Percentiles rank a stretch among this genome's conserved stretches.
These are phyloP conservation scores for Colletotrichum shisoi DNA, from an alignment of 2,329 filamentous ascomycete species.

Conservation along the genomic window DNA sequence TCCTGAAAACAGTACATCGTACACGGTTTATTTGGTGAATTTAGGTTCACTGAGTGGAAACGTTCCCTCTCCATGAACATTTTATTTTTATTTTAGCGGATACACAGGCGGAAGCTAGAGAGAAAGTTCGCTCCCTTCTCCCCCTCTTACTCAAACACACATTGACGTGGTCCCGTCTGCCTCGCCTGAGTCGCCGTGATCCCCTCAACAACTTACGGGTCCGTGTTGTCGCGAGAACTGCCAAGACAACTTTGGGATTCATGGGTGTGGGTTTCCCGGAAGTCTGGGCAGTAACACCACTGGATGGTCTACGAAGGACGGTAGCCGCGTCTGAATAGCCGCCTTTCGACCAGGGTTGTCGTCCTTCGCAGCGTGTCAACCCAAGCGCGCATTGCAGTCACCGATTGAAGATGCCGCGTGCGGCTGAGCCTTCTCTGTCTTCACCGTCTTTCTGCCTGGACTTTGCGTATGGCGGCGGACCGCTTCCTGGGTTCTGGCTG, in stretches of 20 bases:
- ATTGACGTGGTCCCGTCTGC: slow-evolving; percentile 15
- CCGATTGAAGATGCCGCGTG: neutral
- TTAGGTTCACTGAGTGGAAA: slow-evolving; percentile 8
- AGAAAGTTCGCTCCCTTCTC: slow-evolving; percentile 28
- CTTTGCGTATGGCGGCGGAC: slow-evolving; percentile 21
- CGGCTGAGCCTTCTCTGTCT: neutral
- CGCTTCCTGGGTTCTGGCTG: slow-evolving; percentile 4
- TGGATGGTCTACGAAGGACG: neutral
- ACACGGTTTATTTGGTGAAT: neutral
- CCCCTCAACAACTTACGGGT: neutral
- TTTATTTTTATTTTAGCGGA: no score
- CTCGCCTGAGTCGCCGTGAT: neutral
- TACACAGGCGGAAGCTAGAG: slow-evolving; percentile 13
- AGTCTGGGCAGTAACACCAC: slow-evolving; percentile 6
- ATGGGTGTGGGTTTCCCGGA: neutral
- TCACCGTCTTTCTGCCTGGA: slow-evolving; percentile 36
- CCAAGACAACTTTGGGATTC: slow-evolving; percentile 9
- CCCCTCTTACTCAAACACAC: slow-evolving; percentile 31
- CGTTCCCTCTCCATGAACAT: neutral
- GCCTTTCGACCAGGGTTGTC: slow-evolving; percentile 7
- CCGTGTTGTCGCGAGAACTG: neutral
- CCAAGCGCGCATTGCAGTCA: neutral
- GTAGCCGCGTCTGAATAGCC: slow-evolving; percentile 29
- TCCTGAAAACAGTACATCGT: no score
- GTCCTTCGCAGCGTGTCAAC: neutral